Conservation (phyloP, 2,329 filamentous ascomycete genomes). For the Clonostachys byssicola region DNA sequence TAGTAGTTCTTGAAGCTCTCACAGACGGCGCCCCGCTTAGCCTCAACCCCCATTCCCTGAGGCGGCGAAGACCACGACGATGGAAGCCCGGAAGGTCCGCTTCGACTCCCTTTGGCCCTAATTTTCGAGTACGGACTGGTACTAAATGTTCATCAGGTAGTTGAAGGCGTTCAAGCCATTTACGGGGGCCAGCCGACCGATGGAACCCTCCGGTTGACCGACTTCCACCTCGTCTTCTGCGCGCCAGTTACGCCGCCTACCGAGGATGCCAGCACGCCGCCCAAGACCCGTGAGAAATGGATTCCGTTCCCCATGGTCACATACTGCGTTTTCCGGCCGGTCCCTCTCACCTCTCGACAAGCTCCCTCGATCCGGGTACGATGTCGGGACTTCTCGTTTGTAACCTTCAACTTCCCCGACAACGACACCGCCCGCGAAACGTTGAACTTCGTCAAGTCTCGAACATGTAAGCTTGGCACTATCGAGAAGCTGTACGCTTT, state of each 20-base stretch:
- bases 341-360: conserved; percentile 63
- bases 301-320: conserved; percentile 92
- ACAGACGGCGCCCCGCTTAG: no score
- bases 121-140: background rate
- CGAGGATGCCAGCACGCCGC: conserved; percentile 13
- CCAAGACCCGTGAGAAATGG: conserved; percentile 67
- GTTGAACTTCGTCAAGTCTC: conserved; percentile 78
- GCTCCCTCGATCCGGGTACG: conserved; percentile 81
- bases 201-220: conserved; percentile 56
- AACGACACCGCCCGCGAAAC: conserved; percentile 75
- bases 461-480: conserved; percentile 76
- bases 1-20: no score
- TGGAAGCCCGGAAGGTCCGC: conserved; percentile 36
- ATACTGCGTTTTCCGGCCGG: conserved; percentile 73
- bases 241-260: conserved; percentile 20
- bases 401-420: conserved; percentile 81
- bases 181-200: conserved; percentile 52
- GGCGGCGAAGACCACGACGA: conserved; percentile 8
- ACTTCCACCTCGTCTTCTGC: conserved; percentile 57
- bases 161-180: conserved; percentile 58
- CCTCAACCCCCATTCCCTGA: background rate
- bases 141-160: conserved; percentile 23
- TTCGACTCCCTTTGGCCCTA: no score
- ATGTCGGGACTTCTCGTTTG: conserved; percentile 89
- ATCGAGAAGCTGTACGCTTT: conserved; percentile 93